A percentile compares a stretch with the other conserved stretches of the same genome.
These are phyloP conservation scores for Trifolium subterraneum DNA, from an alignment of 306 rosid species.

Conservation along the genomic window DNA sequence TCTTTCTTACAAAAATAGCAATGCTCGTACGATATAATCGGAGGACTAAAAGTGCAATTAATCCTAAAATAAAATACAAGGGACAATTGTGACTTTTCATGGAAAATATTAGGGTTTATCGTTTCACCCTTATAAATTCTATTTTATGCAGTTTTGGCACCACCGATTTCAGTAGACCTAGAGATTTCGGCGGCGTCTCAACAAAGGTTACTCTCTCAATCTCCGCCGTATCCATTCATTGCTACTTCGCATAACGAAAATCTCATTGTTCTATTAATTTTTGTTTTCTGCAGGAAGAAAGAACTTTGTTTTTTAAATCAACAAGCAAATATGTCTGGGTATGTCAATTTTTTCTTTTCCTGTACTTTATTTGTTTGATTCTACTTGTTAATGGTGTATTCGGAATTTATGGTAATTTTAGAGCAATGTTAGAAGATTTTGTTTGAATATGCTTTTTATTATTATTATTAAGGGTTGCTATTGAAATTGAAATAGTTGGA, in stretches of 20 bases:
- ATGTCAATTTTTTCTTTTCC: background rate
- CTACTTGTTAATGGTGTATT: background rate
- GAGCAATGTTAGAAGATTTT: background rate
- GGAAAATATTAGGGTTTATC: background rate
- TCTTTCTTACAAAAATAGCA: too few species aligned
- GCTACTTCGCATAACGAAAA: background rate
- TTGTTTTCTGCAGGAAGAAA: background rate
- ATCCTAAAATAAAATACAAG: background rate
- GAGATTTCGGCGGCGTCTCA: conserved; percentile 7
- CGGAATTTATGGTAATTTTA: background rate
- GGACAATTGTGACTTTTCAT: background rate
- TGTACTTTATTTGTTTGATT: background rate
- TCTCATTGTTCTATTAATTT: background rate
- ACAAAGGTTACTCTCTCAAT: background rate
- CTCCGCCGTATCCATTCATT: too few species aligned
- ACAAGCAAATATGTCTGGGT: conserved; percentile 13
- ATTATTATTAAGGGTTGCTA: background rate
- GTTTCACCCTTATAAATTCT: background rate
- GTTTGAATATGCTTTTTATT: background rate
- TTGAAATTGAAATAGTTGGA: background rate
- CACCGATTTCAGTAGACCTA: background rate
- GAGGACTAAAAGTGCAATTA: too few species aligned
- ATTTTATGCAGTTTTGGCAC: background rate
- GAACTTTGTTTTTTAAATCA: background rate
- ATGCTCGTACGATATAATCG: too few species aligned